Percentiles rank a stretch among this genome's conserved stretches.
Evolutionary conservation across 345 rosid genomes (phyloP).

Genomic region (Tarenaya hassleriana): DNA sequence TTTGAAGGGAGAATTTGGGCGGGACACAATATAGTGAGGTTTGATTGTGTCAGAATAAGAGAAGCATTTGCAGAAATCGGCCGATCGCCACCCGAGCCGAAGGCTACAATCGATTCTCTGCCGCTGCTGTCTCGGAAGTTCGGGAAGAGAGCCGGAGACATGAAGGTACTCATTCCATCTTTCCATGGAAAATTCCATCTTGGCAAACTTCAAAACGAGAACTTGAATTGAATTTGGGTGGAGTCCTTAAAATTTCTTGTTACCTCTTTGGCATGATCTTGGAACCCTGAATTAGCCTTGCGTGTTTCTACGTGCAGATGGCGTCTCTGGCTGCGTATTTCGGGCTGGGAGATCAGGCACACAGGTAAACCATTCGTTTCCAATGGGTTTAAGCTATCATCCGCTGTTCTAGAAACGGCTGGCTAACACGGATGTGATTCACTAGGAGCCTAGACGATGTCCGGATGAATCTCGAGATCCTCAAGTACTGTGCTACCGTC

Average conservation of each 20-base stretch:
- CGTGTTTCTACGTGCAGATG: constrained; percentile 43
- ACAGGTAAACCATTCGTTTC: constrained; percentile 39
- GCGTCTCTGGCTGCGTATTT: constrained; percentile 81
- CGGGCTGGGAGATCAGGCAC: constrained; percentile 66
- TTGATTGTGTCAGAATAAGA: constrained; percentile 69
- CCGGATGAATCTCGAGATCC: constrained; percentile 81
- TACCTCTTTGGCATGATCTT: background rate
- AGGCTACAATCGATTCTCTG: constrained; percentile 65
- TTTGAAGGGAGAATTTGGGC: constrained; percentile 83
- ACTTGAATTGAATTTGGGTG: background rate
- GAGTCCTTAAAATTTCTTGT: background rate
- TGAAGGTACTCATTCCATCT: constrained; percentile 50
- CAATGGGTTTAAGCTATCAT: background rate
- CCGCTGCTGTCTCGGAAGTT: constrained; percentile 65
- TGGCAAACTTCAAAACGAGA: background rate
- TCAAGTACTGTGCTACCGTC: constrained; percentile 83
- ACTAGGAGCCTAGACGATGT: constrained; percentile 90
- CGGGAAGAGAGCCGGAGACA: constrained; percentile 89
- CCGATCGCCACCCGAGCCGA: constrained; percentile 60
- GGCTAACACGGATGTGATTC: constrained; percentile 11
- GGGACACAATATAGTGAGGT: constrained; percentile 76
- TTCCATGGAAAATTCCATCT: background rate
- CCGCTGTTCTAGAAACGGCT: background rate
- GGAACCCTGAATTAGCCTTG: constrained; percentile 1
- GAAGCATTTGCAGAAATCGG: constrained; percentile 67